These are phyloP conservation scores for Coemansia sp. DNA, from an alignment of 371 early-diverging fungal genomes.

Conservation along the genomic window DNA sequence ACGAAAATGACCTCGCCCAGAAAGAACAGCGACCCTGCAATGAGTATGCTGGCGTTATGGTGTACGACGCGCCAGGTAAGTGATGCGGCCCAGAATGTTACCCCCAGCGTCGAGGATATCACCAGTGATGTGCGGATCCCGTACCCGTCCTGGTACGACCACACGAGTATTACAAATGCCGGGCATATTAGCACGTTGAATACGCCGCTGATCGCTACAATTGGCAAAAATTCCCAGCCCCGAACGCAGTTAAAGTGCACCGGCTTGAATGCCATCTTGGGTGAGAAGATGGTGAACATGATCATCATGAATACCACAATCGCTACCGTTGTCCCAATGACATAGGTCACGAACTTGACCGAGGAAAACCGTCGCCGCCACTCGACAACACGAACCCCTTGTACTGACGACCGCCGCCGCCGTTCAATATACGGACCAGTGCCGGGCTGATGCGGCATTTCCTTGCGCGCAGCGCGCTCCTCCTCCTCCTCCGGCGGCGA, in stretches of 20 bases:
- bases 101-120: slow-evolving; percentile 4
- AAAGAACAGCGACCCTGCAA: slow-evolving; percentile 19
- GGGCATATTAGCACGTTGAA: slow-evolving; percentile 12
- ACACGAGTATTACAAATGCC: slow-evolving; percentile 3
- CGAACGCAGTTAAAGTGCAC: slow-evolving; percentile 16
- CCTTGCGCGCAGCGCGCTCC: no score
- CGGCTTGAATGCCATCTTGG: slow-evolving; percentile 12
- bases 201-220: background rate
- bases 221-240: slow-evolving; percentile 19
- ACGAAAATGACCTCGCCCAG: slow-evolving; percentile 13
- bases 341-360: slow-evolving; percentile 8
- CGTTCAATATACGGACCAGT: background rate
- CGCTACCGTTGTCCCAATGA: background rate
- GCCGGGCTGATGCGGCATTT: background rate
- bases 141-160: slow-evolving; percentile 24
- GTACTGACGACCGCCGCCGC: background rate
- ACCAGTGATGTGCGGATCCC: slow-evolving; percentile 23
- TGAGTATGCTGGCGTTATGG: background rate
- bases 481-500: background rate
- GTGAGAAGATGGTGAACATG: slow-evolving; percentile 18
- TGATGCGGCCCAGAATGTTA: slow-evolving; percentile 19
- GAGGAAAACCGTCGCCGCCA: slow-evolving; percentile 16
- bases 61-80: slow-evolving; percentile 13
- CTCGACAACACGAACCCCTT: background rate
- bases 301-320: background rate